Conservation (phyloP, 768 basidiomycete genomes). For the Collybiopsis luxurians region DNA sequence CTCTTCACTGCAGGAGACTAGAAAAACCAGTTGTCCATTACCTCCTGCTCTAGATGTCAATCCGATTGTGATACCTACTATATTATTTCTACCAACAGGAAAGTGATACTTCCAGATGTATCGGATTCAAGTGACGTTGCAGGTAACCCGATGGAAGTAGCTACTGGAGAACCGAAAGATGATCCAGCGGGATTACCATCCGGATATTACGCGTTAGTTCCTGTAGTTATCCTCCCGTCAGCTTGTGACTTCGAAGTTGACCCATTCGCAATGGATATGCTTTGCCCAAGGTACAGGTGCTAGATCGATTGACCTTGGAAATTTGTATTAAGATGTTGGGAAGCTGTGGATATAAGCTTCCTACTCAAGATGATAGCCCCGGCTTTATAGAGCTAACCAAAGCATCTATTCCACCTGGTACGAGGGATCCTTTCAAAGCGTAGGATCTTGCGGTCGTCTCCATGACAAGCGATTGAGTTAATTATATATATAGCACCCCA, state of each 20-base stretch:
- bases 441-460: slow-evolving; percentile 40
- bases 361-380: slow-evolving; percentile 32
- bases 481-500: no score
- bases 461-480: no score
- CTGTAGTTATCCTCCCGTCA: slow-evolving; percentile 8
- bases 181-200: slow-evolving; percentile 55
- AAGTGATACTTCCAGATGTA: slow-evolving; percentile 56
- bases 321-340: background rate
- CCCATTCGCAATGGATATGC: slow-evolving; percentile 41
- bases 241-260: slow-evolving; percentile 26
- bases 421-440: slow-evolving; percentile 29
- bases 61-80: slow-evolving; percentile 59
- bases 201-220: slow-evolving; percentile 47
- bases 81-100: slow-evolving; percentile 49
- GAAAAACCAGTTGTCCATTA: no score
- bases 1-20: no score
- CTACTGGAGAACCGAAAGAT: slow-evolving; percentile 55
- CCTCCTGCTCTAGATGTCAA: slow-evolving; percentile 60
- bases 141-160: slow-evolving; percentile 49
- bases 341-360: no score
- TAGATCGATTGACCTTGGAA: background rate
- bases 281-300: slow-evolving; percentile 32
- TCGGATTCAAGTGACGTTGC: slow-evolving; percentile 48
- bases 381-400: slow-evolving; percentile 28
- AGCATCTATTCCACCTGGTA: slow-evolving; percentile 32